Percentiles rank a stretch among this genome's conserved stretches.
Evolutionary conservation across 192 early-diverging fungal species (phyloP).

Genomic region (Coemansia sp.): DNA sequence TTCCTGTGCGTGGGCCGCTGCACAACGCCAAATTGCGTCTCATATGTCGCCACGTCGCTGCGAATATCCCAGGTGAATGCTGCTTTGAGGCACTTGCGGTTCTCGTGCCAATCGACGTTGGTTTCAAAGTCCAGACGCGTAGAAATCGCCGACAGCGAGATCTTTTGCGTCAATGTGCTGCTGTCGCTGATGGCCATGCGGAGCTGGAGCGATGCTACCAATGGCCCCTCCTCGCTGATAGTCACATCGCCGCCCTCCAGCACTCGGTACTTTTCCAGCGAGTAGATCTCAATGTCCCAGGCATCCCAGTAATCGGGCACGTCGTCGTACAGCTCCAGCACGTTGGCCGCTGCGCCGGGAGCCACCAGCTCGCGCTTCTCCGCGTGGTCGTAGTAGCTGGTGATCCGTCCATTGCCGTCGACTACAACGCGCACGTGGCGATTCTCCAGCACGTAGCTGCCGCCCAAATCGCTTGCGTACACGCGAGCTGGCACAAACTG

Average conservation of each 20-base stretch:
- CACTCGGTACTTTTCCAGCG: slow-evolving; percentile 80
- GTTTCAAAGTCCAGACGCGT: slow-evolving; percentile 85
- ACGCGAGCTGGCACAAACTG: slow-evolving; percentile 14
- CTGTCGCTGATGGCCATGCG: slow-evolving; percentile 63
- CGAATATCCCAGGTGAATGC: slow-evolving; percentile 87
- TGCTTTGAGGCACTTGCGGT: slow-evolving; percentile 85
- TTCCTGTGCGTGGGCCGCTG: slow-evolving; percentile 94
- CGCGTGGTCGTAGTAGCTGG: slow-evolving; percentile 62
- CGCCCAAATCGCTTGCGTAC: slow-evolving; percentile 7
- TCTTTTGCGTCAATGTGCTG: slow-evolving; percentile 73
- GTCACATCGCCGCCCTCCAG: slow-evolving; percentile 54
- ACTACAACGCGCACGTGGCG: slow-evolving; percentile 67
- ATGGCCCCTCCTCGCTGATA: slow-evolving; percentile 75
- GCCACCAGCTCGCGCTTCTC: slow-evolving; percentile 55
- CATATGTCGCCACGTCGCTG: slow-evolving; percentile 88
- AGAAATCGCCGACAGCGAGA: slow-evolving; percentile 75
- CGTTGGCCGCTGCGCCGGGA: slow-evolving; percentile 69
- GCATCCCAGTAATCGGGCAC: slow-evolving; percentile 88
- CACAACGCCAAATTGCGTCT: slow-evolving; percentile 90
- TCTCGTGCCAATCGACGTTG: slow-evolving; percentile 90
- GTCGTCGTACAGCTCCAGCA: slow-evolving; percentile 86
- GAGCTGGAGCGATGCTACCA: slow-evolving; percentile 72
- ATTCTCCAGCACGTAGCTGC: slow-evolving; percentile 70
- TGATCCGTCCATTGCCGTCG: slow-evolving; percentile 70
- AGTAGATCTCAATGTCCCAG: slow-evolving; percentile 89